A percentile compares a stretch with the other conserved stretches of the same genome.
phyloP scores from a whole-genome alignment of 495 filamentous ascomycete genomes.

The Penicillium mononematosum region DNA sequence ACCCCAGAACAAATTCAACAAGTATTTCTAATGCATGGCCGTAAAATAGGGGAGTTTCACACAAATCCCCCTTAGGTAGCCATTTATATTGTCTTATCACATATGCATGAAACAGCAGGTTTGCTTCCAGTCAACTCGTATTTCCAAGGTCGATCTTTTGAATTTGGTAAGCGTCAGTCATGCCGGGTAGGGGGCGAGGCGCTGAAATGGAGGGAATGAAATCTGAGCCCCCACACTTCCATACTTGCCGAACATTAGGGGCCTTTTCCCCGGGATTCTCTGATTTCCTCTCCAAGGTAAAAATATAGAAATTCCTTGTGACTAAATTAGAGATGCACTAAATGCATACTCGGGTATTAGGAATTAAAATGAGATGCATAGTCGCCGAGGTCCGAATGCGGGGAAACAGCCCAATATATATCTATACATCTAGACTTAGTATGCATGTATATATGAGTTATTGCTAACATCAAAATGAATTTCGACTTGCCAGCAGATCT shows the following conservation, averaged over 20 bases:
- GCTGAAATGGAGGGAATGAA: no score
- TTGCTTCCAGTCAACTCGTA: background rate
- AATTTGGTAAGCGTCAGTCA: background rate
- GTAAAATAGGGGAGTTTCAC: background rate
- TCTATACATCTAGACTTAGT: background rate
- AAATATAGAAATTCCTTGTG: background rate
- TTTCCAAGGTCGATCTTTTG: background rate
- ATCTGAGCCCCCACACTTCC: background rate
- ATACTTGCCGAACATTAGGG: background rate
- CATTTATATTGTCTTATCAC: background rate
- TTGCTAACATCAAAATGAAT: slow-evolving; percentile 42
- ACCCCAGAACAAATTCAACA: background rate
- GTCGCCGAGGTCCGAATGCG: slow-evolving; percentile 26
- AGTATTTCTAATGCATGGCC: background rate
- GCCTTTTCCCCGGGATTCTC: background rate
- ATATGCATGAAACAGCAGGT: background rate
- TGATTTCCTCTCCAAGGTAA: background rate
- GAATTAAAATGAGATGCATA: background rate
- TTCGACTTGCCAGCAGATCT: slow-evolving; percentile 54
- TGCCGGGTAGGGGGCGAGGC: background rate
- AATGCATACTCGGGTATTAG: no score
- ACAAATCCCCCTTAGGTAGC: background rate
- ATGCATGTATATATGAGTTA: background rate
- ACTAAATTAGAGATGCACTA: no score
- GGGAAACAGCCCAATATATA: slow-evolving; percentile 8